Base-by-base conservation (phyloP, 345 rosid species). In the Dipteronia dyeriana region DNA sequence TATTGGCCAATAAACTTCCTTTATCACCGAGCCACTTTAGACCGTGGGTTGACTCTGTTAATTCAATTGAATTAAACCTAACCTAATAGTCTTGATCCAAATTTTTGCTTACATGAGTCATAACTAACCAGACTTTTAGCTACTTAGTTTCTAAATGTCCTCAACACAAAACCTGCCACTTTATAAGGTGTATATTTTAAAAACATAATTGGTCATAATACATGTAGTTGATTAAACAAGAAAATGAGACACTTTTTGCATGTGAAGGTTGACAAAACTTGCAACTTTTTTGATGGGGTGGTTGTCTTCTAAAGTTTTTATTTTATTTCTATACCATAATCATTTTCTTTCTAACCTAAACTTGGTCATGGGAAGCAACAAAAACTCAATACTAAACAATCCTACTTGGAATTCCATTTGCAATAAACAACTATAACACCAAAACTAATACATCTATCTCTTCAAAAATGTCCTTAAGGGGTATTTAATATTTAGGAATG, bases 371-470 rank as follows among this genome's bases (percentile, higher is more conserved):
- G 83, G 74, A 76, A 78, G 76, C 68, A 80, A 64, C 69, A 4
- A 53, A 31, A 67, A 31, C 53, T 51, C 70, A 19, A 7, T 14
- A 3, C 1, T 69, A 60, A 17, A 5, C 57, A 83, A 65, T 83
- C 91, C 86, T 81, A 90, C 79, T 3, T 85, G 90, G 85, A 87
- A 89, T 89, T 86, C 90, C 90, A 89, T 87, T 78, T 70, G 75
- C 56, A 54, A 31, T 70, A 75, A 78, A 73, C 22, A 63, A 49
- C 49, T 51, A 51, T 45, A 34, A 8, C 17, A 70, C 66, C 12
- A 20, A 14, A 23, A 38, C 8, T 2, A 4, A 4, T 7, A 11
- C 14, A 23, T 0, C 2, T 2, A 1, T 26, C 1, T 26, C 41
- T 66, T 56, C 63, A 65, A 81, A 71, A 56, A 78, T 72, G 31